Percentiles rank a stretch among this genome's conserved stretches.
phyloP scores from a whole-genome alignment of 306 rosid species.

The Sophora flavescens region DNA sequence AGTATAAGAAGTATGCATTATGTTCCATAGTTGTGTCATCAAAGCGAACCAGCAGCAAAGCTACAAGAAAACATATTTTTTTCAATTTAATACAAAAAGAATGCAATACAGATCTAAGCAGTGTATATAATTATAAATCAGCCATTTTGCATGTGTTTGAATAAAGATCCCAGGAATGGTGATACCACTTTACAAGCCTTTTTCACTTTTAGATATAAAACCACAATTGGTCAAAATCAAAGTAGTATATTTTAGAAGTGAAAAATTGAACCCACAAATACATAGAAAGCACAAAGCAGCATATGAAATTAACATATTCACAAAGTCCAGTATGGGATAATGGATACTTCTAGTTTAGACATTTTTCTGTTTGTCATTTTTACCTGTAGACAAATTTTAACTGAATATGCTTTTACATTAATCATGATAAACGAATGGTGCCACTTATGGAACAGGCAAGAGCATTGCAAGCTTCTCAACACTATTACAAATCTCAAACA shows the following conservation, averaged over 20 bases:
- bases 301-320: slow-evolving; percentile 50
- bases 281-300: slow-evolving; percentile 18
- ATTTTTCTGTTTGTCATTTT: no score
- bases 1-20: neutral
- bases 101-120: neutral
- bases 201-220: slow-evolving; percentile 32
- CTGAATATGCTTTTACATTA: neutral
- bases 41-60: neutral
- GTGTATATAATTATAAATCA: slow-evolving; percentile 7
- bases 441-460: slow-evolving; percentile 19
- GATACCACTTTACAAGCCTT: slow-evolving; percentile 5
- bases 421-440: neutral
- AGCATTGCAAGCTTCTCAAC: slow-evolving; percentile 17
- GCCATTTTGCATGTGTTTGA: neutral
- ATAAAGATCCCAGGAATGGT: slow-evolving; percentile 37
- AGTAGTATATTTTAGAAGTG: neutral
- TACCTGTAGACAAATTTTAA: slow-evolving; percentile 14
- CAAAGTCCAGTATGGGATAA: slow-evolving; percentile 43
- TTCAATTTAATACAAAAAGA: neutral
- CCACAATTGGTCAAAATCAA: slow-evolving; percentile 32
- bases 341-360: slow-evolving; percentile 24
- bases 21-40: neutral
- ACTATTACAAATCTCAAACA: slow-evolving; percentile 61
- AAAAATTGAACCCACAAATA: slow-evolving; percentile 30
- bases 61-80: neutral